A percentile compares a stretch with the other conserved stretches of the same genome.
Conservation (phyloP, 345 rosid species). For the Cochlearia excelsa region DNA sequence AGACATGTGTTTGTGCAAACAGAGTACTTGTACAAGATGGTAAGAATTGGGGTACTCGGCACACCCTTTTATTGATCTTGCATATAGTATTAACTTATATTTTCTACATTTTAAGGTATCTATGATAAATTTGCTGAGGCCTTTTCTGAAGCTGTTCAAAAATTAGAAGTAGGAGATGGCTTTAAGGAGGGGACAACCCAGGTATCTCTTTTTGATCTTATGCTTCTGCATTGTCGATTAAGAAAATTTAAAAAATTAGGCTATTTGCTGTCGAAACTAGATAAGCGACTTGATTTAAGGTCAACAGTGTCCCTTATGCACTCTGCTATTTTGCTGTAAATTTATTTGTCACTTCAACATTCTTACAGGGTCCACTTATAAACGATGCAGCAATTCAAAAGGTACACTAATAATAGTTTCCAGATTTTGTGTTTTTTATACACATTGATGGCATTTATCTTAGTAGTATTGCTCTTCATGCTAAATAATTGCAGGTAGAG, state of each 20-base stretch:
- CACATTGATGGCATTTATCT: slow-evolving; percentile 9
- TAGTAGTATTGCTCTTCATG: slow-evolving; percentile 24
- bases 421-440: slow-evolving; percentile 6
- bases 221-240: neutral
- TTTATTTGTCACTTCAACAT: slow-evolving; percentile 16
- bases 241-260: neutral
- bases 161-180: slow-evolving; percentile 92
- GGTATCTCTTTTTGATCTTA: slow-evolving; percentile 39
- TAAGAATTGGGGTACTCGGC: slow-evolving; percentile 35
- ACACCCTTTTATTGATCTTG: slow-evolving; percentile 5
- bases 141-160: slow-evolving; percentile 81
- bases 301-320: slow-evolving; percentile 13
- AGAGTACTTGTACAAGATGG: slow-evolving; percentile 96
- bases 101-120: slow-evolving; percentile 50
- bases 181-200: slow-evolving; percentile 71
- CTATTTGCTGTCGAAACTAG: neutral
- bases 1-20: slow-evolving; percentile 96
- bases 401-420: slow-evolving; percentile 44
- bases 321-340: slow-evolving; percentile 16
- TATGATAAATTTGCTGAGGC: slow-evolving; percentile 86
- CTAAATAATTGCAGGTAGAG: slow-evolving; percentile 65
- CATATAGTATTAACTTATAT: slow-evolving; percentile 15
- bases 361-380: slow-evolving; percentile 85
- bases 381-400: slow-evolving; percentile 88
- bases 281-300: neutral